Base-by-base conservation (phyloP, 441 rosid species). In the Erodium moschatum region DNA sequence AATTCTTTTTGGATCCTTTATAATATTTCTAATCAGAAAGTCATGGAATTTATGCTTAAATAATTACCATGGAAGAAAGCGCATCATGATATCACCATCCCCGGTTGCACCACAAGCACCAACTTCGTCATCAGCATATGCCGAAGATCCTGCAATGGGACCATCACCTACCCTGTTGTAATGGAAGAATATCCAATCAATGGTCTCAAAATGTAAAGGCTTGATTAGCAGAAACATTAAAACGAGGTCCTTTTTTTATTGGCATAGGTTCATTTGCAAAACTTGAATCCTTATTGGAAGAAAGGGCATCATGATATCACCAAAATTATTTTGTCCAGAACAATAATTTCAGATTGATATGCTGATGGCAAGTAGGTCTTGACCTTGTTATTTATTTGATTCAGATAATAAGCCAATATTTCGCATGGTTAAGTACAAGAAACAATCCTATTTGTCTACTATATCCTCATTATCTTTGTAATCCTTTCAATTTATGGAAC, bases 101-200 rank as follows among this genome's bases (percentile, higher is more conserved):
- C 97, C 98, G 38, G 92, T 90, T 52, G 98, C 98, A 67, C 97
- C 97, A 77, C 96, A 92, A 75, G 97, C 98, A 75, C 97, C 98
- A 8, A 89, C 85, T 74, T 87, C 98, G 75, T 76, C 81, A 69
- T 85, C 90, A 1, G 94, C 94, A 69, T 90, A 90, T 24, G 96
- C 87, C 69, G 96, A 83, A 76, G 98, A 90, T 46, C 98, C 98
- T 0, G 75, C 86, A 20, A 90, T 90, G 18, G 98, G 94, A 61
- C 98, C 98, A 67, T 92, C 97, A 29, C 97, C 96, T 35, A 90
- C 98, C 81, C 98, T 92, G 76, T 13, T 48, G 56, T 66, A 21
- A 69, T 63, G 48, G n/a, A 77, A 71, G 29, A 73, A 67, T 0
- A 33, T 69, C 50, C 54, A 65, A 58, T 18, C 40, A 31, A 42